Percentiles rank a stretch among this genome's conserved stretches.
These are phyloP conservation scores for Chalciporus sp. DNA, from an alignment of 1,284 basidiomycete genomes.

Conservation along the genomic window DNA sequence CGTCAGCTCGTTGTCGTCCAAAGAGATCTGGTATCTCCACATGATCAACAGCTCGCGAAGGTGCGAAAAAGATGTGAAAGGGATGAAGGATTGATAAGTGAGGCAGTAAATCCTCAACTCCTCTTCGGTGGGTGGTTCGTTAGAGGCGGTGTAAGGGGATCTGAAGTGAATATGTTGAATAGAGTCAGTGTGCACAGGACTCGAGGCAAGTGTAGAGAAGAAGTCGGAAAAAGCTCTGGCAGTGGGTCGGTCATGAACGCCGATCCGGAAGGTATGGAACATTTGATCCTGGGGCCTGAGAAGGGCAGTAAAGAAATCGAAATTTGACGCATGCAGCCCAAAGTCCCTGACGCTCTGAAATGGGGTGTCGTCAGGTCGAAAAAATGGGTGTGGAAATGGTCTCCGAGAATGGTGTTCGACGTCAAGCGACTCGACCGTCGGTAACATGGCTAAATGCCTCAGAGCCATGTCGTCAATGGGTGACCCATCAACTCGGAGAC, in stretches of 20 bases:
- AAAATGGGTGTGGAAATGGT: too few species aligned
- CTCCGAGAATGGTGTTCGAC: too few species aligned
- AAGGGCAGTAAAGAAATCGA: not conserved
- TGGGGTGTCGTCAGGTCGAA: not conserved
- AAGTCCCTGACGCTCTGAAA: not conserved
- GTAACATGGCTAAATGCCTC: too few species aligned
- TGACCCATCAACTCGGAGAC: too few species aligned
- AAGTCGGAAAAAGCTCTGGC: not conserved
- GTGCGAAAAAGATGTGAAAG: slow-evolving; percentile 4
- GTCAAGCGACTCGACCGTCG: too few species aligned
- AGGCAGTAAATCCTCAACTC: not conserved
- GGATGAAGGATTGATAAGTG: slow-evolving; percentile 9
- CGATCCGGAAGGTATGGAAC: not conserved
- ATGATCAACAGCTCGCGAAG: slow-evolving; percentile 10
- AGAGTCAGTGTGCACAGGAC: too few species aligned
- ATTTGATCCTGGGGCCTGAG: not conserved
- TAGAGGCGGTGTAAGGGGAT: too few species aligned
- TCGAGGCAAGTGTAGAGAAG: not conserved
- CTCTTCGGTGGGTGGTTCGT: too few species aligned
- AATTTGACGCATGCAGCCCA: not conserved
- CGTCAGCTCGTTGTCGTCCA: slow-evolving; percentile 14
- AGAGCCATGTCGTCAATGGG: too few species aligned
- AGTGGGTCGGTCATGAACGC: not conserved
- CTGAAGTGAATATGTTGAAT: too few species aligned
- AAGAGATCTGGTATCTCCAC: slow-evolving; percentile 20